phyloP scores from a whole-genome alignment of 2,329 filamentous ascomycete species.

The Tolypocladium inflatum region DNA sequence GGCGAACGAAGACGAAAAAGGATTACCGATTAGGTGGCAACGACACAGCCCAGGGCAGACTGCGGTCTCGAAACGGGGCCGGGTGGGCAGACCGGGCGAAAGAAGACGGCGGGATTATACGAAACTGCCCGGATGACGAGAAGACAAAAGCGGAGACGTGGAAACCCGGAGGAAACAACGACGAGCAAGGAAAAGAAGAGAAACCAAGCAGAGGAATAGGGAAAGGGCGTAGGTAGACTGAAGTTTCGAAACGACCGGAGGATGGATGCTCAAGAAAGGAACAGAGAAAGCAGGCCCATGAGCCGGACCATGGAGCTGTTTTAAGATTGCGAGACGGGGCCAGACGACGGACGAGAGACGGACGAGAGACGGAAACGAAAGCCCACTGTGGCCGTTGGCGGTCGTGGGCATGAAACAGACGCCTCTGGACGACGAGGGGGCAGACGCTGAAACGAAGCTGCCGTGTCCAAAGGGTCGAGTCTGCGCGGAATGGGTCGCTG shows the following conservation, averaged over 20 bases:
- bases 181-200: slow-evolving; percentile 12
- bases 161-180: slow-evolving; percentile 1
- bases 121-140: slow-evolving; percentile 3
- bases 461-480: slow-evolving; percentile 39
- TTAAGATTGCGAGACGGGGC: slow-evolving; percentile 6
- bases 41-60: background rate
- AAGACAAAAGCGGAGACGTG: slow-evolving; percentile 14
- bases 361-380: slow-evolving; percentile 8
- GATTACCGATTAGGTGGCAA: slow-evolving; percentile 6
- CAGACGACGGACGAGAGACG: background rate
- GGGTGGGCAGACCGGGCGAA: background rate
- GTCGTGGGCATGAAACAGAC: slow-evolving; percentile 18
- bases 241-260: slow-evolving; percentile 3
- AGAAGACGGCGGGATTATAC: background rate
- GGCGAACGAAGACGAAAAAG: slow-evolving; percentile 5
- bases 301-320: slow-evolving; percentile 9
- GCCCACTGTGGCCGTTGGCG: background rate
- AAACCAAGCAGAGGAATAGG: background rate
- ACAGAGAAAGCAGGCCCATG: slow-evolving; percentile 11
- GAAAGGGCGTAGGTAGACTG: slow-evolving; percentile 2
- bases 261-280: slow-evolving; percentile 6
- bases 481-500: slow-evolving; percentile 28
- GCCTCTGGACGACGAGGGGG: slow-evolving; percentile 12
- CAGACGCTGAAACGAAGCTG: slow-evolving; percentile 38
- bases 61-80: background rate